Conservation (phyloP, 2,329 filamentous ascomycete genomes). For the Sclerotinia glacialis region DNA sequence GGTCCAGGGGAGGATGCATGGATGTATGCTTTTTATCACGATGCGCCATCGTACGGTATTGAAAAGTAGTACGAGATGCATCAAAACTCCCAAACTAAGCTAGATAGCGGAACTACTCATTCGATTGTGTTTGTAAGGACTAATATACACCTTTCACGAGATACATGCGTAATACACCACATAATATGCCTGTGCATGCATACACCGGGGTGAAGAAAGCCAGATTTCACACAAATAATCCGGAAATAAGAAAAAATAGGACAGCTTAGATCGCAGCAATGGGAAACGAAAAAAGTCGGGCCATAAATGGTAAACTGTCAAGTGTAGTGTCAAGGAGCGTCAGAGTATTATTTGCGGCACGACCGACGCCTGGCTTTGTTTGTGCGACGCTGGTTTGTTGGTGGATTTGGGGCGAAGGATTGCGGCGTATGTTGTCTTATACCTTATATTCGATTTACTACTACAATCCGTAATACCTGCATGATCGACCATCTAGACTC, state of each 20-base stretch:
- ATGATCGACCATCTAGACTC: too few relatives aligned
- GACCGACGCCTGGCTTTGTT: background rate
- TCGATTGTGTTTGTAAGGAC: background rate
- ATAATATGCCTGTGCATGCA: background rate
- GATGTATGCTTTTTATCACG: background rate
- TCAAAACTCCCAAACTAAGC: background rate
- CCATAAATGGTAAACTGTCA: background rate
- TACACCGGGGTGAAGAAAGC: background rate
- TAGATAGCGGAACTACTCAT: background rate
- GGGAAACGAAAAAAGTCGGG: background rate
- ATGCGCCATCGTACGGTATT: background rate
- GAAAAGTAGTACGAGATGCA: background rate
- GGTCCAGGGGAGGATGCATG: background rate
- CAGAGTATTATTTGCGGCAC: constrained; percentile 3
- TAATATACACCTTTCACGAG: background rate
- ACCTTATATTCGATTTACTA: too few relatives aligned
- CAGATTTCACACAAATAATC: background rate
- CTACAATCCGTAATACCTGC: too few relatives aligned
- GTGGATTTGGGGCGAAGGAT: background rate
- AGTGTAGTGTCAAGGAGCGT: background rate
- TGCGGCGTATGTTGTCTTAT: background rate
- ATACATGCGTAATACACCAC: background rate
- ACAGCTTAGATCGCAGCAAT: background rate
- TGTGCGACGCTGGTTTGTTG: background rate
- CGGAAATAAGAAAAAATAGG: background rate